Evolutionary conservation across 2,329 filamentous ascomycete species (phyloP), one percentile per base, ranked within the genome.

Genomic region (Clarireedia paspali): DNA sequence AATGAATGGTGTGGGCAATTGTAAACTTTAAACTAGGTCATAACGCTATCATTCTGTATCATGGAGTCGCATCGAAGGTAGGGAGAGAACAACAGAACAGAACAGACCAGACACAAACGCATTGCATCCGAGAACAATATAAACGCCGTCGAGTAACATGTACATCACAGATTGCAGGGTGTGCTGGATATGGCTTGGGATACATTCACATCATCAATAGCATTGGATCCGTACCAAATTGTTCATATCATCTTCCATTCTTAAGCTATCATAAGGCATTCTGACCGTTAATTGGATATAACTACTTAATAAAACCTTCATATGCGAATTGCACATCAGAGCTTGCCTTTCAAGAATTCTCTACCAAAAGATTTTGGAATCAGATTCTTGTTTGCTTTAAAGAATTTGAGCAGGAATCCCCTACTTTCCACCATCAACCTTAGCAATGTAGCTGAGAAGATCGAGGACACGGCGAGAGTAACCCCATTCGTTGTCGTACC

Each of bases 401-500:
- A 58, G 34, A 26, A 50, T 45, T 57, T 57, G 51, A 61, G 51
- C 45, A 54, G 49, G 59, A 63, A 63, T 48, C 45, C 56, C 65
- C 63, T 69, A 68, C 66, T 70, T 64, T 56, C 58, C 63, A 55
- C 71, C 80, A 70, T 91, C 88, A 64, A 87, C 85, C 81, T 89
- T 88, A 75, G 87, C 79, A 70, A 91, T 82, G 81, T 91, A 87
- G 76, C 81, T 79, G 73, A 83, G 73, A 69, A 94, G 87, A 77
- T 94, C 88, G 67, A 91, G 79, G 70, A 91, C 88, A 84, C 88
- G 94, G 80, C 91, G 91, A 76, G 89, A 95, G 88, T 99, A 97
- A 72, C 91, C 94, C 91, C 91, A 96, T 85, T 97, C 92, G 83
- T 97, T 97, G 83, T 96, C 91, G 79, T 96, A 96, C 94, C 92